phyloP scores from a whole-genome alignment of 176 grass and related monocot species.

The Raddia guianensis region DNA sequence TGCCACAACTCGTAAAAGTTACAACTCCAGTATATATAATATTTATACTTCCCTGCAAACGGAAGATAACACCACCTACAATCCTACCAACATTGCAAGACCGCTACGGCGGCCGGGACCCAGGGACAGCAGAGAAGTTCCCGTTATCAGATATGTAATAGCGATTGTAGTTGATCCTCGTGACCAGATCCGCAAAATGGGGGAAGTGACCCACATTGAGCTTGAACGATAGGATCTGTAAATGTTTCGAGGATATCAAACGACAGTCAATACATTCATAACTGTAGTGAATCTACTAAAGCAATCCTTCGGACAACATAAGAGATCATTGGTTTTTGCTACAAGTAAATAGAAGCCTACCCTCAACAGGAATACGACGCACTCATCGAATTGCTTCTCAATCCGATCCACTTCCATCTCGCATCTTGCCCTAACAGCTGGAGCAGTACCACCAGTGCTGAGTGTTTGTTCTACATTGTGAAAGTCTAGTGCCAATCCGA shows the following conservation, averaged over 20 bases:
- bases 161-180: constrained; percentile 92
- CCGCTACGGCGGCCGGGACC: constrained; percentile 39
- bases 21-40: not conserved
- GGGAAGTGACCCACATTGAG: constrained; percentile 93
- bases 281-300: not conserved
- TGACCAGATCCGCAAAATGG: constrained; percentile 91
- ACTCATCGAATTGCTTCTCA: constrained; percentile 96
- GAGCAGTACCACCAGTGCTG: constrained; percentile 58
- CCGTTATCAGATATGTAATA: constrained; percentile 88
- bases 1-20: not conserved
- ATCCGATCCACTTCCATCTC: constrained; percentile 89
- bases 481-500: constrained; percentile 88
- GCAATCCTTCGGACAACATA: not conserved
- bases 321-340: not conserved
- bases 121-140: constrained; percentile 65
- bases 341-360: constrained; percentile 31
- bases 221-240: constrained; percentile 95
- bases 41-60: not conserved
- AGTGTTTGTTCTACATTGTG: constrained; percentile 82
- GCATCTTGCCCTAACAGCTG: constrained; percentile 74
- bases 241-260: not conserved
- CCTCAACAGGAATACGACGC: constrained; percentile 81
- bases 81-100: not conserved
- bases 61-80: not conserved
- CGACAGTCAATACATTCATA: not conserved